Base-by-base conservation (phyloP, 306 rosid species). In the Mimosa bimucronata region DNA sequence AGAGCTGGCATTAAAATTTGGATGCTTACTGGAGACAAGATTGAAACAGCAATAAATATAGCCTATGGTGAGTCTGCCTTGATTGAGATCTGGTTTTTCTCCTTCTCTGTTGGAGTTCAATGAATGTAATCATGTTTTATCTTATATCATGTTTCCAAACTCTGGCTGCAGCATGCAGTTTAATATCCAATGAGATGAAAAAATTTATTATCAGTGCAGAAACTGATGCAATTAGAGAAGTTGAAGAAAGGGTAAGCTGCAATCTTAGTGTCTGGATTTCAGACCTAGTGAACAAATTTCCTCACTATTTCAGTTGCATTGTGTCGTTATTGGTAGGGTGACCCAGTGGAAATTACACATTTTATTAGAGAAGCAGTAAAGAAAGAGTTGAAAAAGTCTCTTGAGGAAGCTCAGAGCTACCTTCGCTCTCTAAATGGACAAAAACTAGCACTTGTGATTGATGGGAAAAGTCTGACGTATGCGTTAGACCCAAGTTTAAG, bases 41-140 rank as follows among this genome's bases (percentile, higher is more conserved):
- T 95, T 90, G 98, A 95, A 89, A 95, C 98, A 55, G 98, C 98
- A 30, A 95, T 95, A 77, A 95, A 95, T 88, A 95, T 95, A 82
- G 98, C 92, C 50, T 95, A 95, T 89, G 98, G 98, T 95, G 50
- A 76, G 95, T 83, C 74, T 40, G 25, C 79, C 41, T 82, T 80
- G 31, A 53, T 75, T 53, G 30, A 50, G 58, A 77, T 58, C 70
- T 80, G 25, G 74, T 71, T 44, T 48, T 69, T 8, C 37, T 78
- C 60, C 67, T 80, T 19, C 72, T 64, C 38, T 60, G 25, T 45
- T 37, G 57, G 26, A 19, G 8, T 65, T 67, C 73, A 62, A 80
- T 31, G 23, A 69, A 38, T 62, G 34, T 45, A 45, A 40, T 28
- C 57, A 29, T 45, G 52, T 61, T 38, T 74, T 15, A 69, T 45